Percentiles rank a stretch among this genome's conserved stretches.
Evolutionary conservation across 2,329 filamentous ascomycete species (phyloP).

Genomic region (Thielaviopsis populi): DNA sequence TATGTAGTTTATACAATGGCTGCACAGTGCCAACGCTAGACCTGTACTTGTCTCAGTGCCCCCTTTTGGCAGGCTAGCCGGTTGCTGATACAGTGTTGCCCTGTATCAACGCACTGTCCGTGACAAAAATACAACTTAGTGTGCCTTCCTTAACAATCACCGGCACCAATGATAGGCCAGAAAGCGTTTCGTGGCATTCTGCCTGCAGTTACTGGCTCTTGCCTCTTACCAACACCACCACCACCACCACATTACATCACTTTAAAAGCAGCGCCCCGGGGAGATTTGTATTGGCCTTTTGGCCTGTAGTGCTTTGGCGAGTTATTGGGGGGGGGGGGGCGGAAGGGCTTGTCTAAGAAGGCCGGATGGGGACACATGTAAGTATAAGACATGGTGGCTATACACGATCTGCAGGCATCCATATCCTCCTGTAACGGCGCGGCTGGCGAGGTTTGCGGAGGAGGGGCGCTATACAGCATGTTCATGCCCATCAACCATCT

Average conservation of each 20-base stretch:
- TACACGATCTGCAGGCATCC: neutral
- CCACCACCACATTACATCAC: neutral
- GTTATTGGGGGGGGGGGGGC: neutral
- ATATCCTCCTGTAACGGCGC: neutral
- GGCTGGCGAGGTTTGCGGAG: neutral
- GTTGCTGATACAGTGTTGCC: neutral
- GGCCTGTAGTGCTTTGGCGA: neutral
- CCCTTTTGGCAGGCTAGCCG: neutral
- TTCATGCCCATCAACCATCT: neutral
- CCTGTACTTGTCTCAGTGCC: constrained; percentile 1
- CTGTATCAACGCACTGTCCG: neutral
- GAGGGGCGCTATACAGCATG: neutral
- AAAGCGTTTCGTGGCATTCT: neutral
- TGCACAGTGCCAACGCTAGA: neutral
- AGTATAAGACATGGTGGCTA: neutral
- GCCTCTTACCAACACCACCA: neutral
- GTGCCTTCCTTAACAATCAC: neutral
- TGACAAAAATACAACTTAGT: neutral
- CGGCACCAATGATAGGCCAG: neutral
- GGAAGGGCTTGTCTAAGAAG: neutral
- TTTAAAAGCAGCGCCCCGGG: neutral
- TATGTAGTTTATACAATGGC: neutral
- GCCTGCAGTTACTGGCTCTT: neutral
- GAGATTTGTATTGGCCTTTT: neutral
- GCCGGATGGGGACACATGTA: neutral